These are phyloP conservation scores for Mycena galopus DNA, from an alignment of 768 basidiomycete genomes.

Conservation along the genomic window DNA sequence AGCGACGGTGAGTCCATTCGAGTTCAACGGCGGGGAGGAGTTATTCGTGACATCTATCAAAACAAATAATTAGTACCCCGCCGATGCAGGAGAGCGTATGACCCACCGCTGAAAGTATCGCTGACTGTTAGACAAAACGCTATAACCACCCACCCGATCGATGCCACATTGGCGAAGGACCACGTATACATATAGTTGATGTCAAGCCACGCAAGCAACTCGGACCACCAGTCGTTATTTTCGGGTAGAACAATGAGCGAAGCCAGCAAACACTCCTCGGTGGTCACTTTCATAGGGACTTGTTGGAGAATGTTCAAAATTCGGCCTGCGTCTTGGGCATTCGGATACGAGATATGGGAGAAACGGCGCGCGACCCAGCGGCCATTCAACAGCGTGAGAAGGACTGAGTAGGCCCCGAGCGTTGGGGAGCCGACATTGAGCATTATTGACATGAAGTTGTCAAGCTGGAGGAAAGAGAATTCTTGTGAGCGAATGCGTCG, in stretches of 20 bases:
- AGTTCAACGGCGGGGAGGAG: conserved; percentile 34
- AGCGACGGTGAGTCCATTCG: conserved; percentile 55
- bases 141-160: conserved; percentile 24
- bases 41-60: conserved; percentile 27
- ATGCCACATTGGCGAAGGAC: conserved; percentile 32
- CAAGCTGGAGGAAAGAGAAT: background rate
- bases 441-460: background rate
- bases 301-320: conserved; percentile 24
- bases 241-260: conserved; percentile 29
- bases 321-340: background rate
- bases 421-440: conserved; percentile 21
- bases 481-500: background rate
- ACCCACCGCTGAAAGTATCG: conserved; percentile 19
- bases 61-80: background rate
- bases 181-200: conserved; percentile 47
- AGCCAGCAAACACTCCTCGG: conserved; percentile 2
- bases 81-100: no score
- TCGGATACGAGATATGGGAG: conserved; percentile 16
- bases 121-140: conserved; percentile 25
- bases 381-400: conserved; percentile 15
- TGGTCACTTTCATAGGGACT: background rate
- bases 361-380: conserved; percentile 17
- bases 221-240: conserved; percentile 30
- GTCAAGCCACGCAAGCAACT: conserved; percentile 21
- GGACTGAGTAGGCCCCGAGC: conserved; percentile 19